Base-by-base conservation (phyloP, 495 filamentous ascomycete species). In the Opeltia flavorubescens region DNA sequence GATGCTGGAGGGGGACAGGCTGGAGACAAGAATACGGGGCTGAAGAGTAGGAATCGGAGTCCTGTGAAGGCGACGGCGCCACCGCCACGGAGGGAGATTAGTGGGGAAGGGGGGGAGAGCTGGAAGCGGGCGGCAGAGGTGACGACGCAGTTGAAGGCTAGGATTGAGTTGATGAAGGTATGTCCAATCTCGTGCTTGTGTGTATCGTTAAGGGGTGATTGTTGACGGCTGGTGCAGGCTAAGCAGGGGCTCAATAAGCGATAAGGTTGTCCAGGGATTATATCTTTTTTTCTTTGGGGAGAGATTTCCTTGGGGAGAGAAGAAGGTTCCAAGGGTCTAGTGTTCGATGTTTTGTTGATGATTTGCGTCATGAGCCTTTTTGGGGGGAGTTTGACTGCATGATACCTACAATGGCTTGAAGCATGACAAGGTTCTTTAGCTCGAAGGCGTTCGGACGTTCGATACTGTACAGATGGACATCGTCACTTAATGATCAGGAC, bases 51-150 rank as follows among this genome's bases (percentile, higher is more conserved):
- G 59, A 46, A 55, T 59, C 34, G 51, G 58, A 45, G 27, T 25
- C 30, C 46, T 59, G 52, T 27, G 59, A 55, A 59, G 58, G 51
- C 13, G 1, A 20, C 7, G 7, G 27, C 47, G 21, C 55, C 53
- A 23, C 43, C 33, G 34, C 52, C 49, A n/a, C n/a, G 46, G 33
- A 53, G 59, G 53, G 46, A 59, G 21, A 12, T 54, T 7, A 39
- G 46, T 36, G 49, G 51, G 5, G 75, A 78, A 36, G 81, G 78
- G 11, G 82, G 86, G 38, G 91, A 95, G 65, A 95, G 86, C 60
- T 99, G 91, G 88, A 93, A 89, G 69, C 69, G 93, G 54, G 93
- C 93, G 25, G 91, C 91, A n/a, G 93, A 99, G 68, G 93, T 99
- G 9, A 99, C 93, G 33, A 95, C 84, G 62, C 87, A 91, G 63